Evolutionary conservation across 192 early-diverging fungal species (phyloP).

Genomic region (Linnemannia elongata): DNA sequence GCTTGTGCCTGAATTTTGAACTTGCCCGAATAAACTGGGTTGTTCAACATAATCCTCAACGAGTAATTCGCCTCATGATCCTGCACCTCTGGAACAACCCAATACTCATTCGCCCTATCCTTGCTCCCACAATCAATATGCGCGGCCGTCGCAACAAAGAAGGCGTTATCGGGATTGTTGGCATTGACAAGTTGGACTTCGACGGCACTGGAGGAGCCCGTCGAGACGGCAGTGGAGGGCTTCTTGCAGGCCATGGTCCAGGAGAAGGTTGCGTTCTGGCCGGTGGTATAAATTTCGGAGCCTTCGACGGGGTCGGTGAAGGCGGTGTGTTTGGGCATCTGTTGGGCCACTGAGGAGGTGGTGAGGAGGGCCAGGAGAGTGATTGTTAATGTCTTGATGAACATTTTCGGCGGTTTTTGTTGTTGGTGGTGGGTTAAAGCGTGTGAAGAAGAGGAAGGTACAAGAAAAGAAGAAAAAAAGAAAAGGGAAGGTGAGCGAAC

Average conservation of each 20-base stretch:
- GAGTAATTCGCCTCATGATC: constrained; percentile 18
- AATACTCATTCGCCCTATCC: constrained; percentile 14
- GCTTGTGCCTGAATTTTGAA: constrained; percentile 26
- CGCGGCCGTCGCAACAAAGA: constrained; percentile 7
- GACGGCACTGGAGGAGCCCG: constrained; percentile 9
- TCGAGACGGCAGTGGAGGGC: constrained; percentile 5
- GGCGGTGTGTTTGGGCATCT: constrained; percentile 24
- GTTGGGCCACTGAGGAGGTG: constrained; percentile 17
- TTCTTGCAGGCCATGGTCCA: constrained; percentile 31
- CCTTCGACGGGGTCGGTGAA: constrained; percentile 37
- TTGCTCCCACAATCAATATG: constrained; percentile 30
- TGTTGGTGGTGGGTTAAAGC: not conserved
- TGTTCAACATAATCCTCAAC: constrained; percentile 23
- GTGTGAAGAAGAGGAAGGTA: not conserved
- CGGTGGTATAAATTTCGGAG: constrained; percentile 3
- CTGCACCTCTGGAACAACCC: constrained; percentile 22
- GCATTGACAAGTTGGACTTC: constrained; percentile 44
- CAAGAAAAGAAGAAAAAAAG: not conserved
- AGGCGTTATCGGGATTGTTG: constrained; percentile 29
- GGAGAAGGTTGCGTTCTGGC: constrained; percentile 26
- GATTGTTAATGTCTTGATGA: constrained; percentile 28
- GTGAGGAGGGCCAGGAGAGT: constrained; percentile 24
- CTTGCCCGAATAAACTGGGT: constrained; percentile 23
- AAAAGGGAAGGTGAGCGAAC: not conserved
- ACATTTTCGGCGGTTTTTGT: constrained; percentile 10